Percentiles rank a stretch among this genome's conserved stretches.
Conservation (phyloP, 169 alveolate species). For the Plasmodium malariae region DNA sequence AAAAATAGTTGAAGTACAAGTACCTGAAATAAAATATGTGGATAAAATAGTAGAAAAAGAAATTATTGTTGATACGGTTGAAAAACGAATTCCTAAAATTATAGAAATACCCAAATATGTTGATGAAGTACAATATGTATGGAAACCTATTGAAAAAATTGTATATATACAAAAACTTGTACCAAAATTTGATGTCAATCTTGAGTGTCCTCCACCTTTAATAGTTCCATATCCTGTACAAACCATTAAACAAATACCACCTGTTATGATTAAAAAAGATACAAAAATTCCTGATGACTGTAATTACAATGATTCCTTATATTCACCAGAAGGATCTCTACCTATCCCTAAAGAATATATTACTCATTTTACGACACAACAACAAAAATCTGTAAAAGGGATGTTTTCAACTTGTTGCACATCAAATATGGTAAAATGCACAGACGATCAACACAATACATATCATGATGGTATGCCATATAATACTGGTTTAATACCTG, state of each 20-base stretch:
- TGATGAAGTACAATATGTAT: slow-evolving; percentile 88
- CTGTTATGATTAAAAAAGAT: slow-evolving; percentile 86
- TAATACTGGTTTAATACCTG: no score
- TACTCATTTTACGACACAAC: slow-evolving; percentile 66
- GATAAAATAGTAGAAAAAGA: slow-evolving; percentile 89
- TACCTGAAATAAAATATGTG: slow-evolving; percentile 88
- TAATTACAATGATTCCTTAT: slow-evolving; percentile 70
- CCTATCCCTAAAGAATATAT: slow-evolving; percentile 84
- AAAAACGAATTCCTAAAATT: slow-evolving; percentile 89
- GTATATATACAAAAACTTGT: slow-evolving; percentile 87
- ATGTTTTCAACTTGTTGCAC: slow-evolving; percentile 38
- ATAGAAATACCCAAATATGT: slow-evolving; percentile 88
- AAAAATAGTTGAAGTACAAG: slow-evolving; percentile 87
- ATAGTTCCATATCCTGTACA: slow-evolving; percentile 90
- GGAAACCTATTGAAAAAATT: slow-evolving; percentile 90
- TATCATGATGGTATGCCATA: no score
- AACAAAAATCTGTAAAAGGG: background rate
- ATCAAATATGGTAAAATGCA: background rate
- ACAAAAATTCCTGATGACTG: slow-evolving; percentile 71
- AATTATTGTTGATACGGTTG: slow-evolving; percentile 89
- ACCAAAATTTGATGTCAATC: slow-evolving; percentile 90
- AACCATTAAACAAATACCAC: slow-evolving; percentile 88
- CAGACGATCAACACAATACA: no score
- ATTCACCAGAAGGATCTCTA: slow-evolving; percentile 83
- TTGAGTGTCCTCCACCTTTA: slow-evolving; percentile 91